Percentiles rank a stretch among this genome's conserved stretches.
Conservation (phyloP, 768 basidiomycete genomes). For the Suillus subalutaceus region DNA sequence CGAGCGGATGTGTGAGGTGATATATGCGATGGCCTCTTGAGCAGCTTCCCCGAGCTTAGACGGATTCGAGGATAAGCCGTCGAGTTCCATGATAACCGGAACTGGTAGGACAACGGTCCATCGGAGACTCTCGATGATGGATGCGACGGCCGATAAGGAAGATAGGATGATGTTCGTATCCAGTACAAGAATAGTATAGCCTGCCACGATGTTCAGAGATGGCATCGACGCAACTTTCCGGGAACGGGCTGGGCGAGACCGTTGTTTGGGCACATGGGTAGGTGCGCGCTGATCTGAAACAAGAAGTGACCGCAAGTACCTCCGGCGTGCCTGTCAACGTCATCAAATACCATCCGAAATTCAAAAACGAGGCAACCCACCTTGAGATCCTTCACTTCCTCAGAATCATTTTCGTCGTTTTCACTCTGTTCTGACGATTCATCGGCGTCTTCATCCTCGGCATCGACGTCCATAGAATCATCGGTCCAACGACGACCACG, state of each 20-base stretch:
- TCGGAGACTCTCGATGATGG: constrained; percentile 73
- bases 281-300: constrained; percentile 41
- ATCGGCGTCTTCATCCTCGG: constrained; percentile 50
- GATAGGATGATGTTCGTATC: constrained; percentile 96
- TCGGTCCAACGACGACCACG: constrained; percentile 65
- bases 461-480: constrained; percentile 74
- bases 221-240: constrained; percentile 39
- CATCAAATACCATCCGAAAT: constrained; percentile 15
- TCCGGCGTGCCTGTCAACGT: constrained; percentile 62
- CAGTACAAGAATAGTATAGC: constrained; percentile 88
- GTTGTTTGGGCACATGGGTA: constrained; percentile 29
- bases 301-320: constrained; percentile 74
- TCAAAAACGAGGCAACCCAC: constrained; percentile 39
- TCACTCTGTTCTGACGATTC: constrained; percentile 47
- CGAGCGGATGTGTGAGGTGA: constrained; percentile 74
- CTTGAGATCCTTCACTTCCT: constrained; percentile 81
- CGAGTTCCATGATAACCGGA: constrained; percentile 95
- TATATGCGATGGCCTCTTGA: constrained; percentile 68
- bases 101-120: constrained; percentile 94
- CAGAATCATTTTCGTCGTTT: constrained; percentile 69
- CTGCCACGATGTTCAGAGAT: constrained; percentile 65
- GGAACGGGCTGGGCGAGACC: constrained; percentile 30
- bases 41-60: constrained; percentile 77
- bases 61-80: constrained; percentile 76
- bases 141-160: constrained; percentile 70